Base-by-base conservation (phyloP, 768 basidiomycete genomes). In the Agrocybe praecox region DNA sequence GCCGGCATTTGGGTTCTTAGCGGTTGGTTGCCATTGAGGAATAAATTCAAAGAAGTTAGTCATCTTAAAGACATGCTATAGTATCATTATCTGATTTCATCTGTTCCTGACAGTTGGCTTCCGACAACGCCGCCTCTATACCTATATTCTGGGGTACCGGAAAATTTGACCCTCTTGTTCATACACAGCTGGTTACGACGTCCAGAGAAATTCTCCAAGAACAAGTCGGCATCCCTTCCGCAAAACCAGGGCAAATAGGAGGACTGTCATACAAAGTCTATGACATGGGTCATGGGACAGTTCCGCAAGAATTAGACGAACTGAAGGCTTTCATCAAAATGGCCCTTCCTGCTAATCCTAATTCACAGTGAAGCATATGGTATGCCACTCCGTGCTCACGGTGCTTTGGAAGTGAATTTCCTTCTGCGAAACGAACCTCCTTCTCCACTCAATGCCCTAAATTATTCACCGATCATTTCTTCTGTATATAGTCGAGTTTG, bases 111-210 rank as follows among this genome's bases (percentile, higher is more conserved):
- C 59, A 92, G 90, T 84, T 91, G 80, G 69, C 79, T 44, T 81
- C 83, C 15, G 73, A 80, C 10, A 76, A 87, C 62, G 84, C 87
- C 17, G 72, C 79, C 45, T 78, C 80, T 3, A 78, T 85, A 19
- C 90, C 94, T 1, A 78, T 96, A 24, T 96, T 96, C 72, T 91
- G 91, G 86, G 95, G 90, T 12, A 91, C 94, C 60, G 94, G 94
- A 21, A 81, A 77, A 6, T 77, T 69, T 15, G 95, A 98, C 72
- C 86, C 83, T 7, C 77, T 96, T 21, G 88, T 97, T 52, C 79
- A 78, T 55, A 78, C 77, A 62, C 60, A 78, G 23, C 76, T 85
- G 49, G 84, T 84, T 21, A 68, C 78, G 52, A 69, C 70, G 48
- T 89, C 90, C 8, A 72, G 80, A 34, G 79, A 85, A 7, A 80